Evolutionary conservation across 208 protist species (phyloP).

Genomic region (Leishmania lainsoni): DNA sequence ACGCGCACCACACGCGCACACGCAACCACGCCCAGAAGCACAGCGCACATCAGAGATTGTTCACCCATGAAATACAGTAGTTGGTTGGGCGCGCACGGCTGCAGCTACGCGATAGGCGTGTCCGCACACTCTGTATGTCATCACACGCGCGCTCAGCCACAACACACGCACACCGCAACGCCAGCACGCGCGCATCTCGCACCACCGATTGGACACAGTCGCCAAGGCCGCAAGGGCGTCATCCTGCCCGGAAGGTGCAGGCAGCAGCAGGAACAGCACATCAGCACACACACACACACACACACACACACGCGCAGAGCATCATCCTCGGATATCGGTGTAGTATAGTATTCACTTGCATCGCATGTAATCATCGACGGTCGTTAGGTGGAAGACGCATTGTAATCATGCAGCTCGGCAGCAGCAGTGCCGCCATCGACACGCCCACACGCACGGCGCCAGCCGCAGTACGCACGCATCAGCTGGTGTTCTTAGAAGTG

Average conservation of each 20-base stretch:
- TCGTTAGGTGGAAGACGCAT: constrained; percentile 25
- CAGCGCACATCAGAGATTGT: not conserved
- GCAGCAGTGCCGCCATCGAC: no score
- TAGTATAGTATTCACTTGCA: not conserved
- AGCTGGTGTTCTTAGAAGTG: no score
- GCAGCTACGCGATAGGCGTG: not conserved
- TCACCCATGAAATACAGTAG: constrained; percentile 1
- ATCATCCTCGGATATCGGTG: not conserved
- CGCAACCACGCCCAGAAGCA: not conserved
- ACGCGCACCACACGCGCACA: no score
- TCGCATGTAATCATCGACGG: constrained; percentile 23
- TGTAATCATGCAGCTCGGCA: constrained; percentile 18
- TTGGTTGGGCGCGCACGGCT: not conserved
- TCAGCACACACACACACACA: not conserved
- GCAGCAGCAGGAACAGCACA: constrained; percentile 6
- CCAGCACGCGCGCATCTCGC: constrained; percentile 16
- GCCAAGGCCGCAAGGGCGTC: constrained; percentile 7
- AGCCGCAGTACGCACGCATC: no score
- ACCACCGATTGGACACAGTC: constrained; percentile 34
- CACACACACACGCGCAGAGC: no score
- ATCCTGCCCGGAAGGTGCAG: constrained; percentile 20
- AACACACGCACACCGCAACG: not conserved
- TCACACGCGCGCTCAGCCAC: not conserved
- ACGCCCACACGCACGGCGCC: no score
- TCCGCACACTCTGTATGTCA: not conserved